Conservation (phyloP, 805 yeast species). For the Candida pini region DNA sequence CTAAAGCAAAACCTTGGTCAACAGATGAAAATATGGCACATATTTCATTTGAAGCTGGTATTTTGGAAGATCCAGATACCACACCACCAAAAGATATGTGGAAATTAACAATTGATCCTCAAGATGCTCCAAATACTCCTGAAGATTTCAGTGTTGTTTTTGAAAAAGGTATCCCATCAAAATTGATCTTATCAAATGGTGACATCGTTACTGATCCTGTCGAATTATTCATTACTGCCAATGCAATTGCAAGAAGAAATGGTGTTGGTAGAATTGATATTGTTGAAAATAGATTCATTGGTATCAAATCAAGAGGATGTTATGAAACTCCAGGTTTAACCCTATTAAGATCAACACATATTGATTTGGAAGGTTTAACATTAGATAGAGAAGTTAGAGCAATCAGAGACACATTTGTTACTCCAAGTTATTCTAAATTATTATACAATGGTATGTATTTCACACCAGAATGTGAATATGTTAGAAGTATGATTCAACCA, state of each 20-base stretch:
- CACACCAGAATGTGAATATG: constrained; percentile 97
- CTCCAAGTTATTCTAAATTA: constrained; percentile 83
- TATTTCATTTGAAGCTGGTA: constrained; percentile 99
- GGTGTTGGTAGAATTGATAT: constrained; percentile 99
- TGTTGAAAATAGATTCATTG: constrained; percentile 98
- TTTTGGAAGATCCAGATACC: constrained; percentile 95
- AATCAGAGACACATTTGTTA: constrained; percentile 92
- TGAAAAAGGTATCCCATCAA: constrained; percentile 81
- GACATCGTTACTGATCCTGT: constrained; percentile 72
- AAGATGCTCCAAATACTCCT: constrained; percentile 90
- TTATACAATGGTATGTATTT: constrained; percentile 97
- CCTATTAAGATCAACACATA: constrained; percentile 85
- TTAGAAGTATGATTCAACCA: constrained; percentile 88
- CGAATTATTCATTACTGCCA: constrained; percentile 87
- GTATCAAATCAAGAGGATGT: constrained; percentile 98
- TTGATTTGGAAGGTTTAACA: constrained; percentile 95
- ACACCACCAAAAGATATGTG: constrained; percentile 99
- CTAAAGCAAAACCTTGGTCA: constrained; percentile 99
- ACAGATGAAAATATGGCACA: constrained; percentile 99
- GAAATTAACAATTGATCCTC: constrained; percentile 95
- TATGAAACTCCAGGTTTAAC: constrained; percentile 99
- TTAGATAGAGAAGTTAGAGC: constrained; percentile 97
- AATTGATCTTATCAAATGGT: constrained; percentile 63
- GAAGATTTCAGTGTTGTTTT: constrained; percentile 82
- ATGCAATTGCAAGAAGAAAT: constrained; percentile 94